Base-by-base conservation (phyloP, 257 asterid species). In the Ilex aquifolium region DNA sequence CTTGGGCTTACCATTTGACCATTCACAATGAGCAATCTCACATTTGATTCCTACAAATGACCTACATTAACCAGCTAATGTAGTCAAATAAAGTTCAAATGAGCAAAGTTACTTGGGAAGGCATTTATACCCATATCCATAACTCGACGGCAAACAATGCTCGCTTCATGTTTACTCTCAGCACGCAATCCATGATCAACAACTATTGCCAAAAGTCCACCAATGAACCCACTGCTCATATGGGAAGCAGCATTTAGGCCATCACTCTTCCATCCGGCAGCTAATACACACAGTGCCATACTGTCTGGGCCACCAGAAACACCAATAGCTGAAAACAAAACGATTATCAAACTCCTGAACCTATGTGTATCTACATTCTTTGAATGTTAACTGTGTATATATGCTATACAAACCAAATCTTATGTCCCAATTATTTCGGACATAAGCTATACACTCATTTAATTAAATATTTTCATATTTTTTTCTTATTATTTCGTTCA, bases 221-320 rank as follows among this genome's bases (percentile, higher is more conserved):
- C 91, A 71, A 83, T 50, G 9, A 32, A 54, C 70, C 72, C 74
- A 69, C 69, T 70, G 59, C 81, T 78, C 69, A 72, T 75, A 53
- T 63, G 42, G 49, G 69, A 61, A 68, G 71, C 68, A 71, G 61
- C 66, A 69, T 58, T 63, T 46, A 30, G 51, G 57, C 69, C 75
- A 49, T 72, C 77, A 65, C 74, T 73, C 80, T 89, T 92, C 99
- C 99, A 92, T 57, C 76, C 75, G 63, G 87, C 86, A 64, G 96
- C 82, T 67, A 92, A 65, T 39, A 83, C 74, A 69, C 97, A 89
- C 5, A 92, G 85, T 60, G 96, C 96, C 67, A 89, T 82, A 75
- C 99, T 89, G 77, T 92, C 99, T 63, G 99, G 94, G 53, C 97
- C 97, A 61, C 99, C 99, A 65, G 99, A 89, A 69, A 89, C 95